Base-by-base conservation (phyloP, 805 yeast genomes). In the Candida piceae region DNA sequence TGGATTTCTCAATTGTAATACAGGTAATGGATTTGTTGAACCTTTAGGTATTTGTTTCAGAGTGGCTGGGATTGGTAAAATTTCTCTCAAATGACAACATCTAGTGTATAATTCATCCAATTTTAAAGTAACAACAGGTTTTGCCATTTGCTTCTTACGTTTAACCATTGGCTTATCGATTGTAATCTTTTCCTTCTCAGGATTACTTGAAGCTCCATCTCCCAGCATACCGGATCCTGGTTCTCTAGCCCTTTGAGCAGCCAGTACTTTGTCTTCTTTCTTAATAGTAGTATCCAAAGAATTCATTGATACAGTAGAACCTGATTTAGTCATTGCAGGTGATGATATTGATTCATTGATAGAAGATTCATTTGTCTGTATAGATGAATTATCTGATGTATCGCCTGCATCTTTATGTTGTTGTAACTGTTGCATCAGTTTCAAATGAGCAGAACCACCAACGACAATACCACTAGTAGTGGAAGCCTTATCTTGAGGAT, bases 81-180 rank as follows among this genome's bases (percentile, higher is more conserved):
- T 89, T 52, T 89, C 97, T 38, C 97, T 69, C 40, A 89, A 65
- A 58, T 89, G 97, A 57, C 97, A 89, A 58, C 97, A 90, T 46
- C 97, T 68, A 1, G 96, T 86, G 60, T 89, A 89, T 52, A 90
- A 69, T 31, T 78, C 72, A 49, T 86, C 96, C 36, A 83, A 71
- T 23, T 63, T 63, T 34, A 63, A 44, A 9, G 66, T 63, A 8
- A 63, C 67, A 9, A 58, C 53, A 1, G 67, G 67, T 16, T 50
- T 57, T 6, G 57, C 65, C 67, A 62, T 62, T 29, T 45, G 49
- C 35, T 51, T 50, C 32, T 53, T 55, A 36, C 66, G 54, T 36
- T 50, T 56, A n/a, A 60, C 57, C 67, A 83, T 72, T 2, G 90
- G 90, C 42, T 77, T 82, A 53, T 84, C 94, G 47, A 84, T 82